Evolutionary conservation across 2,329 filamentous ascomycete genomes (phyloP), one percentile per base, ranked within the genome.

Genomic region (Incumbomyces lentus): DNA sequence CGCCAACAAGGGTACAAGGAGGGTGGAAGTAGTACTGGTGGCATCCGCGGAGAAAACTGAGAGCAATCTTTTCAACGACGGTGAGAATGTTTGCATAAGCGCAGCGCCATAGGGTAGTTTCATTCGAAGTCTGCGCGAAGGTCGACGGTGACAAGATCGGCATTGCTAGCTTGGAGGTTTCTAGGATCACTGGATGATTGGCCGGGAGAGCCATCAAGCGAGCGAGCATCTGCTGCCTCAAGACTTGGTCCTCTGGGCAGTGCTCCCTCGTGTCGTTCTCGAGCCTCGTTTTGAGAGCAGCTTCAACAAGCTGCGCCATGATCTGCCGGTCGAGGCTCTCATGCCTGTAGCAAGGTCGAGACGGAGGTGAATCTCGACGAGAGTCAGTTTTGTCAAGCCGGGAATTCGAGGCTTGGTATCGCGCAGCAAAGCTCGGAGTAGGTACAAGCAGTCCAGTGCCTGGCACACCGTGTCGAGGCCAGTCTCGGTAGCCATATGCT

Each of bases 41-140:
- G 16, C 13, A 26, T 14, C 14, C 42, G 17, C 31, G 12, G 8
- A 45, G 32, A 6, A 38, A 8, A 12, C 5, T 30, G 13, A 45
- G 34, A 12, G 42, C 42, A 37, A 29, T 18, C 16, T 10, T 22
- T 18, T 45, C 42, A 14, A 45, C 34, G 22, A 18, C 18, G n/a
- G 33, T 45, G n/a, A 45, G 38, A 19, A 45, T n/a, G 16, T 38
- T 29, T 5, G 6, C 6, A 19, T 45, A 45, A 16, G 38, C 38
- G 18, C 13, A 19, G 11, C 33, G 17, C 8, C 33, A n/a, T 30
- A 34, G 22, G 3, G 11, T 17, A 6, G 19, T 13, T 4, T 17
- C 11, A 26, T 4, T 26, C 4, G 22, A 26, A 26, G 22, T 26
- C 8, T 26, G 22, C 22, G 22, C 18, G 12, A 11, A 12, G 13